These are phyloP conservation scores for Powellomyces hirtus DNA, from an alignment of 192 early-diverging fungal species.

Conservation along the genomic window DNA sequence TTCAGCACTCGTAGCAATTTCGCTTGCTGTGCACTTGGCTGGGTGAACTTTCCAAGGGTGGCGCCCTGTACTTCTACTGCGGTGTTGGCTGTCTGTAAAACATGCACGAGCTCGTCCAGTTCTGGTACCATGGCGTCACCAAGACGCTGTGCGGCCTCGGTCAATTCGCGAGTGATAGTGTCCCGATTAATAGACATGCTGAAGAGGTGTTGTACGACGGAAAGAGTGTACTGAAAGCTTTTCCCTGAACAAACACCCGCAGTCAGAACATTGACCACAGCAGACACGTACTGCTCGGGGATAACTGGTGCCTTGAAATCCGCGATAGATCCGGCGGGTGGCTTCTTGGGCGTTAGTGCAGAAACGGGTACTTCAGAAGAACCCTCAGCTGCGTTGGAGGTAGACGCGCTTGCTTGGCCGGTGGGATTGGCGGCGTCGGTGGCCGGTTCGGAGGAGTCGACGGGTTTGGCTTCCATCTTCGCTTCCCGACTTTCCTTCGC, in stretches of 20 bases:
- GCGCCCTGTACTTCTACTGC: slow-evolving; percentile 73
- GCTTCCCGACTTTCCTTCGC: slow-evolving; percentile 4
- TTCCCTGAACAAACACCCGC: slow-evolving; percentile 86
- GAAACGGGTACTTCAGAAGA: slow-evolving; percentile 1
- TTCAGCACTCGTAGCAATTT: slow-evolving; percentile 91
- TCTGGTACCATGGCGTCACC: slow-evolving; percentile 67
- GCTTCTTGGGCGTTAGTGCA: slow-evolving; percentile 18
- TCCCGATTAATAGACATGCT: slow-evolving; percentile 51
- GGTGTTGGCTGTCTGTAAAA: slow-evolving; percentile 52
- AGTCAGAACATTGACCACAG: slow-evolving; percentile 87
- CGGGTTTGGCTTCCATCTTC: slow-evolving; percentile 7
- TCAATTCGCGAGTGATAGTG: slow-evolving; percentile 79
- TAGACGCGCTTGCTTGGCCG: not conserved
- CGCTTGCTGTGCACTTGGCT: slow-evolving; percentile 83
- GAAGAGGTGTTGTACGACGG: slow-evolving; percentile 86
- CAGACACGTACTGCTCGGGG: slow-evolving; percentile 76
- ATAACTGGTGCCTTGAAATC: slow-evolving; percentile 73
- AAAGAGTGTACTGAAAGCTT: slow-evolving; percentile 91
- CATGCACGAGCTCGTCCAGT: slow-evolving; percentile 61
- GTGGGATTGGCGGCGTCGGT: not conserved
- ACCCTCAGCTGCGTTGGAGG: not conserved
- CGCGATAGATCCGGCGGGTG: slow-evolving; percentile 13
- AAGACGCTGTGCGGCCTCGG: slow-evolving; percentile 65
- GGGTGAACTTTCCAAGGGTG: slow-evolving; percentile 76
- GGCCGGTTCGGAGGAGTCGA: not conserved